phyloP scores from a whole-genome alignment of 2,329 filamentous ascomycete species.

The Metarhizium robertsii region DNA sequence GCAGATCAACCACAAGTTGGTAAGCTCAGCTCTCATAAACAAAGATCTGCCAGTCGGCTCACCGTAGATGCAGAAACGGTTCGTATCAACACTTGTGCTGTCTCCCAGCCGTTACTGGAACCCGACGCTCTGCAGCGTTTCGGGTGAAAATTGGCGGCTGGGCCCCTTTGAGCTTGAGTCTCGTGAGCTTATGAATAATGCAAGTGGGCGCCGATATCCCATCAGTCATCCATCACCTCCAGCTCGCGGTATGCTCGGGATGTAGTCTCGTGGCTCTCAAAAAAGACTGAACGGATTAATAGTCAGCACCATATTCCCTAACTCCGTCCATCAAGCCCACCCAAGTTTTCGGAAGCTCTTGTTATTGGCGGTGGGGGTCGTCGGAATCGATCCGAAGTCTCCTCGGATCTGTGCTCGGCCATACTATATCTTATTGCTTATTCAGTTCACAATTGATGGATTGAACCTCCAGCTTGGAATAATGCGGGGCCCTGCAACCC shows the following conservation, averaged over 20 bases:
- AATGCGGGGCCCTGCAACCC: too few species aligned
- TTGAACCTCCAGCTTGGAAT: too few species aligned
- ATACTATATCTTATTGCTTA: too few species aligned
- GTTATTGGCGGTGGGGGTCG: too few species aligned
- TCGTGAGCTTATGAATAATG: not conserved
- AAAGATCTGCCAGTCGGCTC: not conserved
- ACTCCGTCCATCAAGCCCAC: too few species aligned
- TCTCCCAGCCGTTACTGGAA: slow-evolving; percentile 27
- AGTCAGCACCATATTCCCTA: too few species aligned
- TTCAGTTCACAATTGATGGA: too few species aligned
- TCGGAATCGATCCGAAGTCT: too few species aligned
- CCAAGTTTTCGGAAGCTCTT: too few species aligned
- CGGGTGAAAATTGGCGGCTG: slow-evolving; percentile 4
- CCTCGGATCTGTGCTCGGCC: too few species aligned
- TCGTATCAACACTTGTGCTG: slow-evolving; percentile 17
- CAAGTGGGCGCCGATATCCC: not conserved
- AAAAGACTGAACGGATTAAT: too few species aligned
- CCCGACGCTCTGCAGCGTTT: slow-evolving; percentile 15
- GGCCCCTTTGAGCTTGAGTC: not conserved
- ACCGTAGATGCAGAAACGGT: slow-evolving; percentile 12
- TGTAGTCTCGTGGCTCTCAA: not conserved
- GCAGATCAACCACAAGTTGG: slow-evolving; percentile 17
- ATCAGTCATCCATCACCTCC: not conserved
- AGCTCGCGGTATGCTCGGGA: not conserved
- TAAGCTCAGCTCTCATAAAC: slow-evolving; percentile 4